These are phyloP conservation scores for Chaetoceros muelleri DNA, from an alignment of 108 stramenopile species.

Conservation along the genomic window DNA sequence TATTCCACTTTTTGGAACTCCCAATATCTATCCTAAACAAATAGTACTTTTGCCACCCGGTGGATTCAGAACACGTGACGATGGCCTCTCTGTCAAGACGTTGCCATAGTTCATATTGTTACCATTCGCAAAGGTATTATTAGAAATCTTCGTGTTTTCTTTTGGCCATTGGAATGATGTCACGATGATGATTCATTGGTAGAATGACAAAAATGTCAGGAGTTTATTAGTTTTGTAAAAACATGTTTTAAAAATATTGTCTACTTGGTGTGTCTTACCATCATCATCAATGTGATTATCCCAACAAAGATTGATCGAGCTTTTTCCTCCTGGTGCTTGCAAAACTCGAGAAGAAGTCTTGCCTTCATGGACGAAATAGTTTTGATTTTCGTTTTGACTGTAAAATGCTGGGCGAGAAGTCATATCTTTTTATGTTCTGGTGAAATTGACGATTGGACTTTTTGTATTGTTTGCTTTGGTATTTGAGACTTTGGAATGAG, in stretches of 20 bases:
- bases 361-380: slow-evolving; percentile 36
- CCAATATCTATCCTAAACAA: slow-evolving; percentile 23
- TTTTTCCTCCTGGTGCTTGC: slow-evolving; percentile 44
- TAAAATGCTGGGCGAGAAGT: slow-evolving; percentile 4
- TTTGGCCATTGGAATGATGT: slow-evolving; percentile 8
- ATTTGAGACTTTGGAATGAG: too few relatives aligned
- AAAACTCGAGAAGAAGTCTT: slow-evolving; percentile 49
- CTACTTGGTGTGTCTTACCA: slow-evolving; percentile 6
- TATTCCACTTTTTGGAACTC: too few relatives aligned
- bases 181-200: too few relatives aligned
- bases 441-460: too few relatives aligned
- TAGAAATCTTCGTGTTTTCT: slow-evolving; percentile 9
- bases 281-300: slow-evolving; percentile 23
- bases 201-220: too few relatives aligned
- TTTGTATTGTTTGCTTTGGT: too few relatives aligned
- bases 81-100: slow-evolving; percentile 66
- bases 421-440: too few relatives aligned
- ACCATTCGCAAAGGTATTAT: slow-evolving; percentile 53
- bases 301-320: slow-evolving; percentile 33
- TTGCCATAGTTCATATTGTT: slow-evolving; percentile 49
- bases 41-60: slow-evolving; percentile 49
- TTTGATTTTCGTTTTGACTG: slow-evolving; percentile 61
- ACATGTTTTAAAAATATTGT: background rate
- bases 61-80: slow-evolving; percentile 48
- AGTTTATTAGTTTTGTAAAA: background rate